Base-by-base conservation (phyloP, 495 filamentous ascomycete genomes). In the Xylaria grammica region DNA sequence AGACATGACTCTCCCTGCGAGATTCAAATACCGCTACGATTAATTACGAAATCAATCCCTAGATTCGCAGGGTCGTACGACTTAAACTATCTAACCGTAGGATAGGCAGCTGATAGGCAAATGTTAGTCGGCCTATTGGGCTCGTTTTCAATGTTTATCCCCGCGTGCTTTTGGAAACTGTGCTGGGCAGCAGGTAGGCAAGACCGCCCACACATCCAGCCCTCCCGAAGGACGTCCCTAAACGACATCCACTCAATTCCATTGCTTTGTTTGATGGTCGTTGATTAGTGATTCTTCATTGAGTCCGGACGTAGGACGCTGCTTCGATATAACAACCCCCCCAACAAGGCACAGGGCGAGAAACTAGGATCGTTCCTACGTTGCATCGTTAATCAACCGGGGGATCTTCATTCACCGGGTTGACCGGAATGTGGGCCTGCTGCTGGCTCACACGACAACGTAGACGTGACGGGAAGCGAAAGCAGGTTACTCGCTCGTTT, bases 391-490 rank as follows among this genome's bases (percentile, higher is more conserved):
- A 13, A 54, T 36, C n/a, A 62, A 45, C 60, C 49, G 49, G 49
- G 38, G 38, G 13, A 44, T 51, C 48, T 62, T 62, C 60, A 20
- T n/a, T 55, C 40, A 17, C 40, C 60, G 49, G 48, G 20, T 30
- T 52, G 32, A 42, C 34, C 48, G 46, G 48, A 52, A 51, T 59
- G 56, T 48, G 49, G 50, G 17, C 45, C 45, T 27, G 2, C 24
- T 11, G 13, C 22, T 45, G 59, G 27, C 8, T 15, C 17, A 15
- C 40, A 42, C 7, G 13, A 17, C 40, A n/a, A n/a, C 40, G 3
- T 9, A 3, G 6, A 15, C 6, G 40, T 15, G 54, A 45, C 17
- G 54, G 11, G 8, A 30, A 32, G 22, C 13, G 56, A 20, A 17
- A 32, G 46, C 32, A 36, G 29, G 9, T 15, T 54, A 34, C 51